Evolutionary conservation across 2,329 filamentous ascomycete genomes (phyloP), one percentile per base, ranked within the genome.

Genomic region (Clarireedia monteithiana): DNA sequence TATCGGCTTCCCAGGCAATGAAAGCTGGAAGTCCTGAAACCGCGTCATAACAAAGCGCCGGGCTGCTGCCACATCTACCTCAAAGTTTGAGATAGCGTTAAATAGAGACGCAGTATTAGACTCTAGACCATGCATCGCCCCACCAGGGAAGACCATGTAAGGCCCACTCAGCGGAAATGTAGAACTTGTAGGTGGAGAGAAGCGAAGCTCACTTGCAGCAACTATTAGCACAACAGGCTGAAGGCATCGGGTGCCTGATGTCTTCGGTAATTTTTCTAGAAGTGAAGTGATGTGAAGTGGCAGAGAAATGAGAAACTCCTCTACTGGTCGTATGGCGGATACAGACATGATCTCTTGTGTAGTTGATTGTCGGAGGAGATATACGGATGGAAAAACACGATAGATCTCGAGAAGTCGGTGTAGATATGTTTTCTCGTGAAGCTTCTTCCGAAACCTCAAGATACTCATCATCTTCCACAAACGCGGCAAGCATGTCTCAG

Each of bases 401-500:
- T 67, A 66, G 12, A 67, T 60, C 49, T 66, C 59, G 2, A 67
- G 53, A 1, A 66, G 57, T 2, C 62, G 60, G 45, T 5, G 15
- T 39, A 2, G 45, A 40, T 6, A 42, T 44, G 27, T 44, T 52
- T 3, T 44, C 26, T 3, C 42, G 23, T 20, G 51, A 36, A 5
- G 42, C 50, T 5, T 54, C 50, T 20, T 50, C 48, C 4, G 26
- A 9, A 9, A 49, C 38, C 12, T 12, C 17, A 12, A 56, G 38
- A 4, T 66, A 60, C 5, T 64, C 51, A 27, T 66, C 61, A 23
- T 67, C 64, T 45, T 64, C 61, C 3, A 67, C 63, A 48, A 63
- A 67, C 6, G 63, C 64, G 12, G 63, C 65, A 38, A 67, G 58
- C 60, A 67, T 62, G 48, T 66, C 65, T 64, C 65, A 67, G 45